Evolutionary conservation across 805 yeast species (phyloP).

Genomic region (Cyberlindnera bimundalis): DNA sequence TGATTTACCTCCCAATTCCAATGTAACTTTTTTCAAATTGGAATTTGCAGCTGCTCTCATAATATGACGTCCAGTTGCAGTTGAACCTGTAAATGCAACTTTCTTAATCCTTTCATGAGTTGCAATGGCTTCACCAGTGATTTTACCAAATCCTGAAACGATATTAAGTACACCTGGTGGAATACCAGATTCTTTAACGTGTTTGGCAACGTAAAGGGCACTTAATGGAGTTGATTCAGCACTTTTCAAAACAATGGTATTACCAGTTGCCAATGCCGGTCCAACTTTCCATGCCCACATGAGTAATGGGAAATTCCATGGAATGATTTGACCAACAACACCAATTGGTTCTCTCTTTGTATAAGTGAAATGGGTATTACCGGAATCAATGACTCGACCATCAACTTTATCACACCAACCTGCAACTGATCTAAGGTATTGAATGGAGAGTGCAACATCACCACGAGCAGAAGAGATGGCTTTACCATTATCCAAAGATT

Average conservation of each 20-base stretch:
- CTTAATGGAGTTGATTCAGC: slow-evolving; percentile 93
- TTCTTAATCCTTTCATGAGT: slow-evolving; percentile 79
- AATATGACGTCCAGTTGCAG: slow-evolving; percentile 76
- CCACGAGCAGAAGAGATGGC: slow-evolving; percentile 66
- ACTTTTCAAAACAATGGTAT: slow-evolving; percentile 81
- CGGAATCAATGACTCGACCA: slow-evolving; percentile 76
- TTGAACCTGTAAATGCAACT: slow-evolving; percentile 94
- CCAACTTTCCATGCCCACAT: slow-evolving; percentile 96
- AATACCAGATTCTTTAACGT: slow-evolving; percentile 77
- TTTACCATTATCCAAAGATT: slow-evolving; percentile 88
- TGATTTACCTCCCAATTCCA: slow-evolving; percentile 89
- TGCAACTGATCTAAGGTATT: slow-evolving; percentile 77
- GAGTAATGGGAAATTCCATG: slow-evolving; percentile 95
- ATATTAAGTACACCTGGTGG: slow-evolving; percentile 91
- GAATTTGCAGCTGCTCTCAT: slow-evolving; percentile 69
- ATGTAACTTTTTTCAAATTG: slow-evolving; percentile 73
- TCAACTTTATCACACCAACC: slow-evolving; percentile 88
- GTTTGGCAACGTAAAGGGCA: slow-evolving; percentile 69
- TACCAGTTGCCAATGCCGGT: slow-evolving; percentile 90
- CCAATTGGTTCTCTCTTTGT: slow-evolving; percentile 89
- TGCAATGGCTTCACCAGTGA: slow-evolving; percentile 78
- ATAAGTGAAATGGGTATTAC: slow-evolving; percentile 67
- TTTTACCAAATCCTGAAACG: slow-evolving; percentile 81
- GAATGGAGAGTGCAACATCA: slow-evolving; percentile 68
- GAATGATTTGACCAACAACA: slow-evolving; percentile 93